Evolutionary conservation across 2,329 filamentous ascomycete genomes (phyloP).

Genomic region (Diaporthe nobilis): DNA sequence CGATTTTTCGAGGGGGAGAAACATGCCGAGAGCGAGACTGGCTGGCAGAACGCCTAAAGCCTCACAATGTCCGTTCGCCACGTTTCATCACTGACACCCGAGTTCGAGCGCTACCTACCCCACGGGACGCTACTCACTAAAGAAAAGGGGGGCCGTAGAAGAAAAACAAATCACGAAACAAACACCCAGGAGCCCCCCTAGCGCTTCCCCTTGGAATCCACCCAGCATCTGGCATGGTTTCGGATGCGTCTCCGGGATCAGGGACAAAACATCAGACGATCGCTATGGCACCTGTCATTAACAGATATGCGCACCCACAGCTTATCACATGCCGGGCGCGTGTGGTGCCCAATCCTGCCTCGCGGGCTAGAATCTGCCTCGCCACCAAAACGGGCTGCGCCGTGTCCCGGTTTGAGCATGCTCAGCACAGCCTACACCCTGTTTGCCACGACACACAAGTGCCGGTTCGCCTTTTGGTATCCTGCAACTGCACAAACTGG

Average conservation of each 20-base stretch:
- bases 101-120: slow-evolving; percentile 3
- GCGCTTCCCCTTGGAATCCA: neutral
- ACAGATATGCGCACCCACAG: neutral
- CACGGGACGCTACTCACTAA: neutral
- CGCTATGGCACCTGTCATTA: slow-evolving; percentile 23
- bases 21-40: slow-evolving; percentile 2
- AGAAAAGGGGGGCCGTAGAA: neutral
- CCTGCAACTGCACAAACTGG: neutral
- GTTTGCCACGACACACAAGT: neutral
- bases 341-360: neutral
- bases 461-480: neutral
- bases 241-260: slow-evolving; percentile 26
- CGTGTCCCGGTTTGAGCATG: slow-evolving; percentile 29
- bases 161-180: slow-evolving; percentile 32
- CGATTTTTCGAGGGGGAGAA: neutral
- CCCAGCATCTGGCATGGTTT: slow-evolving; percentile 24
- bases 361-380: neutral
- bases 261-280: slow-evolving; percentile 9
- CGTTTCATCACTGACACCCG: slow-evolving; percentile 21
- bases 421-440: neutral
- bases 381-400: slow-evolving; percentile 17
- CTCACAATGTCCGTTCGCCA: slow-evolving; percentile 15
- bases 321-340: slow-evolving; percentile 11
- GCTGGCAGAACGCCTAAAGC: neutral
- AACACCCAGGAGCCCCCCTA: slow-evolving; percentile 12